Base-by-base conservation (phyloP, 768 basidiomycete species). In the Pisolithus microcarpus region DNA sequence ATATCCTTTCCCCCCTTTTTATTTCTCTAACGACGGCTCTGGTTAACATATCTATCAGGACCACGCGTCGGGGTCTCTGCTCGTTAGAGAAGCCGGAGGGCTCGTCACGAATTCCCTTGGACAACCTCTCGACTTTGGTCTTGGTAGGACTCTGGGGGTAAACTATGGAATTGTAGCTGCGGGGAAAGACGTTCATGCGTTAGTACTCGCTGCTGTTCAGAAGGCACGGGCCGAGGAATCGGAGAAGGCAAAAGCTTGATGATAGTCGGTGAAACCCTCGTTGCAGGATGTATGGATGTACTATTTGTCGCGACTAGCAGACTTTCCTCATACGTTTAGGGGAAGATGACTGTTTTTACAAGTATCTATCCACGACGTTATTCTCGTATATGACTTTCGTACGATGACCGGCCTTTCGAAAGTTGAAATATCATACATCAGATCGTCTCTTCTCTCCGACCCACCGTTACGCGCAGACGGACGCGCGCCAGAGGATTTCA, bases 161-260 rank as follows among this genome's bases (percentile, higher is more conserved):
- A 98, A 97, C 65, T 84, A 78, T 61, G 95, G 95, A 1, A 79
- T 98, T 19, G 77, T 98, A 7, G 94, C 90, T 30, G 83, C 87
- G 16, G 82, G 84, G 8, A 82, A 79, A 61, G 82, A 78, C 7
- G 74, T 84, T 2, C 91, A 96, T 57, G 61, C 71, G 0, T 72
- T 73, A 26, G 84, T 93, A 2, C 69, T 97, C 15, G 78, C 76
- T 43, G 91, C 91, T 0, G 81, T 97, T 5, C 78, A 82, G 66
- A 70, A 75, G 56, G 86, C 84, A 1, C 57, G 66, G 45, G 64
- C 65, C 23, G 70, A 72, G 43, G 57, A 62, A 38, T 50, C 18
- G 39, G 28, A 51, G 28, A 49, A 26, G 7, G 53, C 56, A 24
- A 53, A 57, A 19, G 45, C 52, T 39, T 51, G 34, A 38, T 38